Conservation (phyloP, 2,329 filamentous ascomycete species). For the Fusarium nisikadoi region DNA sequence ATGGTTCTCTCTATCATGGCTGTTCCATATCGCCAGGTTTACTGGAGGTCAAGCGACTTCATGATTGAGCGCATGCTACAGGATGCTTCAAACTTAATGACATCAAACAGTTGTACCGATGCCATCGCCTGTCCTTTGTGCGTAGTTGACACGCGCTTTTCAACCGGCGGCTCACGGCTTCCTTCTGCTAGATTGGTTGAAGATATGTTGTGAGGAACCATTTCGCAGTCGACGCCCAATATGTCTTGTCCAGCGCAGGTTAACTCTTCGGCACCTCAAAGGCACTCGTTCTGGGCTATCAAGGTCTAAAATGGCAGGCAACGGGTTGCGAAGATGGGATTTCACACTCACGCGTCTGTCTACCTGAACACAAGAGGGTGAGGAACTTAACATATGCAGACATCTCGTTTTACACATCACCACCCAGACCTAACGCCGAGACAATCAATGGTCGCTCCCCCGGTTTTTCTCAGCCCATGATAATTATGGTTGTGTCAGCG, state of each 20-base stretch:
- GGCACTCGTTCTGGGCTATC: neutral
- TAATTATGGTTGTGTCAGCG: neutral
- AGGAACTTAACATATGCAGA: slow-evolving; percentile 2
- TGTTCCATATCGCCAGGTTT: neutral
- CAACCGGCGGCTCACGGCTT: neutral
- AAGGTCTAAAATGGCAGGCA: neutral
- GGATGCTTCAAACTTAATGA: neutral
- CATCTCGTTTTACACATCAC: slow-evolving; percentile 19
- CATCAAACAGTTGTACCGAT: neutral
- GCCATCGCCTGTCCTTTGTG: neutral
- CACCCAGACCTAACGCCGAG: slow-evolving; percentile 20
- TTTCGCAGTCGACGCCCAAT: neutral
- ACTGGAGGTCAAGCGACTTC: neutral
- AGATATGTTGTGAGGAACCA: neutral
- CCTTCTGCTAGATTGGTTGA: neutral
- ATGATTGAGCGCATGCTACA: neutral
- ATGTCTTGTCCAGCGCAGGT: neutral
- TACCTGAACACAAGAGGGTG: slow-evolving; percentile 8
- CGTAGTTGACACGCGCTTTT: neutral
- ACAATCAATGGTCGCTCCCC: neutral
- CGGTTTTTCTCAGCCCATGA: neutral
- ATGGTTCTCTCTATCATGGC: neutral
- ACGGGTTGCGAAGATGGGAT: slow-evolving; percentile 1
- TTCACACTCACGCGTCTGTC: slow-evolving; percentile 9
- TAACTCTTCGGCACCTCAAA: neutral